Conservation (phyloP, 495 filamentous ascomycete species). For the Lophiotrema nucula region DNA sequence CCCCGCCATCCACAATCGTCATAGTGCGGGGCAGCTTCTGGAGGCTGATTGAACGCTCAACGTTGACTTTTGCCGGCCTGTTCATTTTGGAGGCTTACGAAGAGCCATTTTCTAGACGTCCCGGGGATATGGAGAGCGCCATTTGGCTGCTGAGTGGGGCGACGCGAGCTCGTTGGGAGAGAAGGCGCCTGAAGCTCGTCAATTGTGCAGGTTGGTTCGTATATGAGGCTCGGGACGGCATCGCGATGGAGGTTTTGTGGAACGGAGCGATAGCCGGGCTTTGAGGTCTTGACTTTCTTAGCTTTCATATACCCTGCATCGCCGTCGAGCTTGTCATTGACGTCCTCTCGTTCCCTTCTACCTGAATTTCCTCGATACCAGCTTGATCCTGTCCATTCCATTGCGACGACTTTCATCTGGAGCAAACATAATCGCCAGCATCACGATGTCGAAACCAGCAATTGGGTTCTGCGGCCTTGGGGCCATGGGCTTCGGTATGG, state of each 20-base stretch:
- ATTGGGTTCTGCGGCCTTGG: slow-evolving; percentile 81
- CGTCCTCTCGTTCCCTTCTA: no score
- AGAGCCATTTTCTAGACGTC: slow-evolving; percentile 1
- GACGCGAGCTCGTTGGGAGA: not conserved
- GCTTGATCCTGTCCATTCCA: no score
- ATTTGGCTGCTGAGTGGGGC: no score
- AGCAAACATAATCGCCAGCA: no score
- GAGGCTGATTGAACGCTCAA: not conserved
- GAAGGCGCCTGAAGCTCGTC: not conserved
- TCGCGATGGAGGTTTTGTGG: not conserved
- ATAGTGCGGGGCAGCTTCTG: slow-evolving; percentile 23
- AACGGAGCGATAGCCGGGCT: not conserved
- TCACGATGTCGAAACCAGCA: slow-evolving; percentile 40
- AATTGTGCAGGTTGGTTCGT: not conserved
- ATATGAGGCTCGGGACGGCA: not conserved
- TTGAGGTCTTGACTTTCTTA: not conserved
- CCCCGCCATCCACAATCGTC: slow-evolving; percentile 21
- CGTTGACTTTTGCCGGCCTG: slow-evolving; percentile 24
- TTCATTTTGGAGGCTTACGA: not conserved
- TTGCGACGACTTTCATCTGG: no score
- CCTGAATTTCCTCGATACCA: no score
- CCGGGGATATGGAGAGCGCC: no score
- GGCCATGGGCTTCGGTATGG: slow-evolving; percentile 89
- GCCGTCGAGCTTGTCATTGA: no score
- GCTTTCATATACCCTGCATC: no score